Evolutionary conservation across 75 land plant species (phyloP), one percentile per base, ranked within the genome.

Genomic region (Selaginella tamariscina): DNA sequence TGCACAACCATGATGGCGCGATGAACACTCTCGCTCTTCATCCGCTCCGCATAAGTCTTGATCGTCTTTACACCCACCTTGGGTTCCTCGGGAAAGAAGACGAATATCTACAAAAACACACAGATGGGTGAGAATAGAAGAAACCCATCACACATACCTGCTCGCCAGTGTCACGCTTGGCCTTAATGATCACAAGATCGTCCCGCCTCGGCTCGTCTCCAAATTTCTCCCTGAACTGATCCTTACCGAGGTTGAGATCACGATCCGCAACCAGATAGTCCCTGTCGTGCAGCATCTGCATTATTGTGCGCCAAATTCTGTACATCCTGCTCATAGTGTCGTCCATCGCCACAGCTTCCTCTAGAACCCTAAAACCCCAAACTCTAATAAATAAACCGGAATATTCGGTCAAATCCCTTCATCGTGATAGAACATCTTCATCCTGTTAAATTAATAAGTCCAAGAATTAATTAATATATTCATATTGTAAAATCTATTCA

Each of bases 11-110:
- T 74, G 26, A 92, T 79, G 5, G 86, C 94, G 30, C 88, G 72
- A 63, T 56, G 72, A 27, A 92, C 97, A 81, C 75, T 81, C 71
- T 92, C 97, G 0, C 77, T 59, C 56, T 92, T 88, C 97, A 92
- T 92, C 22, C 84, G 78, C 27, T 83, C 81, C 1, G 77, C 79
- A 55, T 82, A 88, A 31, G 85, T 85, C 80, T 88, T 89, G 66
- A 92, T 82, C 5, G 82, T 84, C 84, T 92, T 88, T 31, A 89
- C 84, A 22, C 97, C 97, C 32, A 92, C 95, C 76, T 89, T 92
- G 23, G 77, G 65, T 60, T 92, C 97, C 29, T 88, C 87, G 0
- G 97, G 95, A 23, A 92, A 92, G 72, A 92, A 88, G 27, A 92
- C 84, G 72, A 80, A 92, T 15, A 92, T 75, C 97, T 92, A 82